Evolutionary conservation across 768 basidiomycete species (phyloP).

Genomic region (Suillus ampliporus): DNA sequence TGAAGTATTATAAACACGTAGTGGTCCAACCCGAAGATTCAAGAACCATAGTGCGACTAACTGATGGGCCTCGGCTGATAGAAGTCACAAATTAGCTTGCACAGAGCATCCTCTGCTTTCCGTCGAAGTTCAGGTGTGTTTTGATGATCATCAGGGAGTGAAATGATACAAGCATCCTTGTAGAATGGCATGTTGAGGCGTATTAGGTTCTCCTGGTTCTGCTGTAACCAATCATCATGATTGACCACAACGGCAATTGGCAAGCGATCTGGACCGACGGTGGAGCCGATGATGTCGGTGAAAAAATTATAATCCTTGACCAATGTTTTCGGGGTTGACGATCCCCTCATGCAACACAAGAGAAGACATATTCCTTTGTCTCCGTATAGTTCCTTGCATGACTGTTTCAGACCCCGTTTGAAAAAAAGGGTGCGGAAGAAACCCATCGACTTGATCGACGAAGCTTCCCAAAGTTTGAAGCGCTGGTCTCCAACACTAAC

Average conservation of each 20-base stretch:
- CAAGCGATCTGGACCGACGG: constrained; percentile 14
- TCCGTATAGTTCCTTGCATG: constrained; percentile 25
- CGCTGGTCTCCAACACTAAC: neutral
- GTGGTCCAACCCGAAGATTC: neutral
- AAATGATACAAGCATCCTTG: constrained; percentile 40
- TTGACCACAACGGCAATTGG: constrained; percentile 47
- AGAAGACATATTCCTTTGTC: constrained; percentile 36
- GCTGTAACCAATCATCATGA: constrained; percentile 42
- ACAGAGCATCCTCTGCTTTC: neutral
- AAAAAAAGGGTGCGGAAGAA: constrained; percentile 13
- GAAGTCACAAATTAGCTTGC: neutral
- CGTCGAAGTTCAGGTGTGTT: neutral
- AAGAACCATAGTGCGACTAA: neutral
- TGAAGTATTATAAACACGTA: too few relatives aligned
- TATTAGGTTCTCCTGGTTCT: constrained; percentile 27
- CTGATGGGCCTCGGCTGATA: neutral
- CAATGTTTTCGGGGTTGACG: constrained; percentile 28
- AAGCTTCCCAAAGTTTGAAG: constrained; percentile 2
- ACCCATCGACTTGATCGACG: constrained; percentile 21
- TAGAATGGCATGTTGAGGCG: constrained; percentile 31
- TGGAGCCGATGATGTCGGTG: constrained; percentile 13
- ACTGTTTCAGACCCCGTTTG: constrained; percentile 27
- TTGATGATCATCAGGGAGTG: constrained; percentile 30
- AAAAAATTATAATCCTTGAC: constrained; percentile 32
- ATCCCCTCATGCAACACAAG: constrained; percentile 40